Conservation (phyloP, 2,329 filamentous ascomycete species). For the Aspergillus latus region DNA sequence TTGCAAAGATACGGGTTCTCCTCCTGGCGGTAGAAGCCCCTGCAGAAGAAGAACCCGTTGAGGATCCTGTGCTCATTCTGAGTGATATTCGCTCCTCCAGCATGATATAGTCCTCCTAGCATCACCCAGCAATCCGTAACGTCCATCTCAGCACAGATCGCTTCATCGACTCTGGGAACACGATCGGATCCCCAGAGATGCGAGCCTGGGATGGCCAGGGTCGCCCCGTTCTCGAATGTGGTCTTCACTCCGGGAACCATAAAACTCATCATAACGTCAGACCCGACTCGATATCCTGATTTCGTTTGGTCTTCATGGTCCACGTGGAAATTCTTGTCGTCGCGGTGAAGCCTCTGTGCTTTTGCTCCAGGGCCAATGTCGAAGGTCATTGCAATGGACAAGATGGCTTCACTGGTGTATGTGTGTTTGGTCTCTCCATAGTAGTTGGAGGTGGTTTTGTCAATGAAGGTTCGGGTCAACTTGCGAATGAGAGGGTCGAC, state of each 20-base stretch:
- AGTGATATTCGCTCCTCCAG: constrained; percentile 13
- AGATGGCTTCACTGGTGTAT: constrained; percentile 27
- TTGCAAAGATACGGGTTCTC: constrained; percentile 17
- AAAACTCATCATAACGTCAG: constrained; percentile 12
- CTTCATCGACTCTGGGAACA: constrained; percentile 7
- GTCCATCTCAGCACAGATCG: constrained; percentile 12
- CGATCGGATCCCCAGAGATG: constrained; percentile 16
- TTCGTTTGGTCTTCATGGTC: constrained; percentile 13
- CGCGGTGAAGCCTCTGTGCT: constrained; percentile 17
- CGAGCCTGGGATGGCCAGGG: constrained; percentile 9
- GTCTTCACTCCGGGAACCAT: constrained; percentile 14
- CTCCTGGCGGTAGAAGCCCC: constrained; percentile 15
- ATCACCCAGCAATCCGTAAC: constrained; percentile 15
- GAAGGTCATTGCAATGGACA: constrained; percentile 25
- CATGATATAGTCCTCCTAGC: constrained; percentile 17
- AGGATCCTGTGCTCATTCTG: constrained; percentile 9
- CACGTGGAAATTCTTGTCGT: constrained; percentile 18
- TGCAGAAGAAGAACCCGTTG: constrained; percentile 16
- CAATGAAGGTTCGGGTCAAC: constrained; percentile 23
- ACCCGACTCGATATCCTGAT: constrained; percentile 12
- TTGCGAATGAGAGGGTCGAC: constrained; percentile 15
- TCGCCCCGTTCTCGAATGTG: constrained; percentile 13
- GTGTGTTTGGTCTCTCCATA: constrained; percentile 29
- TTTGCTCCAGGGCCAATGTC: constrained; percentile 17
- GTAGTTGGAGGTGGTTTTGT: constrained; percentile 29